Evolutionary conservation across 306 rosid genomes (phyloP).

Genomic region (Cucurbita maxima): DNA sequence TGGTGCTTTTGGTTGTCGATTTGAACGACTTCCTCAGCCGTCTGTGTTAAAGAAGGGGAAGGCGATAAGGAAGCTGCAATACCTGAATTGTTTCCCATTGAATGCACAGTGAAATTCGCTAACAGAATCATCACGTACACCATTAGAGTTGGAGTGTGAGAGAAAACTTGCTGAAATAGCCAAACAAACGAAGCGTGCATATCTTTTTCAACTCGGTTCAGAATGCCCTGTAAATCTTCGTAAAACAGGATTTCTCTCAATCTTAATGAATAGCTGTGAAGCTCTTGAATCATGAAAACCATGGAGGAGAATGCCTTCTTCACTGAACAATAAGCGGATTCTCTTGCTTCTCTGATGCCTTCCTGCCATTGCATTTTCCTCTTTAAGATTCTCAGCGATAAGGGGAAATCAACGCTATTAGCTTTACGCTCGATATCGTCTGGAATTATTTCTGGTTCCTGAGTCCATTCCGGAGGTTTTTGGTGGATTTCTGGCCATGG

Average conservation of each 20-base stretch:
- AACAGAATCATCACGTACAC: slow-evolving; percentile 47
- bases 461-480: slow-evolving; percentile 1
- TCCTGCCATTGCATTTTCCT: slow-evolving; percentile 10
- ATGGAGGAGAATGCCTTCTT: slow-evolving; percentile 11
- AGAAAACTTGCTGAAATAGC: slow-evolving; percentile 61
- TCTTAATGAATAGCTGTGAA: slow-evolving; percentile 40
- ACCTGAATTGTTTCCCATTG: slow-evolving; percentile 26
- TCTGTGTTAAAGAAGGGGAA: not conserved
- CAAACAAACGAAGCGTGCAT: slow-evolving; percentile 59
- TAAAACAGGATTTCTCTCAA: slow-evolving; percentile 29
- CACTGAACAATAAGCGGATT: slow-evolving; percentile 11
- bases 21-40: not conserved
- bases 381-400: slow-evolving; percentile 9
- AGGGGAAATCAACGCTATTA: slow-evolving; percentile 9
- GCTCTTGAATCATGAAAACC: slow-evolving; percentile 16
- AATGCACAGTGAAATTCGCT: slow-evolving; percentile 44
- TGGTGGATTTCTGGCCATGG: slow-evolving; percentile 7
- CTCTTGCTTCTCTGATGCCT: slow-evolving; percentile 4
- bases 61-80: slow-evolving; percentile 15
- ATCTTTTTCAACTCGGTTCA: slow-evolving; percentile 33
- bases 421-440: slow-evolving; percentile 9
- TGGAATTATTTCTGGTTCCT: not conserved
- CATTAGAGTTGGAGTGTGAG: slow-evolving; percentile 52
- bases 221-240: slow-evolving; percentile 40
- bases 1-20: not conserved